Base-by-base conservation (phyloP, 2,329 filamentous ascomycete genomes). In the Aspergillus brasiliensis region DNA sequence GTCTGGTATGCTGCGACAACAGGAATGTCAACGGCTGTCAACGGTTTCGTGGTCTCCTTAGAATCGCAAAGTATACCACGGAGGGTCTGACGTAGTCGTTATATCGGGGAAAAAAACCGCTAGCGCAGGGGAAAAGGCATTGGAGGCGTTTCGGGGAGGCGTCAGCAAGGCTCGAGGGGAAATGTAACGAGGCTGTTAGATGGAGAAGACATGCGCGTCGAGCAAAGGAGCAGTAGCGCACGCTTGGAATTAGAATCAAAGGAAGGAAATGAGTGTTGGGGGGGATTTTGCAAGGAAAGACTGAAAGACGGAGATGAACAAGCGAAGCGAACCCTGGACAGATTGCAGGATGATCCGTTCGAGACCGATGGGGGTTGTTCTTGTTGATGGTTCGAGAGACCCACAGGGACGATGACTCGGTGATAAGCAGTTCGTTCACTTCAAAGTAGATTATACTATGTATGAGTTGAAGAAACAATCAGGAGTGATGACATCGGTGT, bases 291-390 rank as follows among this genome's bases (percentile, higher is more conserved):
- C 31, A 11, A 42, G 17, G 17, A 1, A 44, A 2, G 19, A 44
- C 11, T 44, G 13, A 25, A n/a, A 8, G 23, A 27, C 23, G 17
- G 23, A 48, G 46, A 49, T 49, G 25, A 49, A 49, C 27, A 49
- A 28, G 25, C 46, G 6, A 34, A 49, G 23, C 23, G 46, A 49
- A 28, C 25, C 25, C 46, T 27, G 46, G 46, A 28, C 46, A 49
- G 46, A 49, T 49, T 49, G 25, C 46, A 49, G 46, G 46, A 28
- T 49, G 46, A 25, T 49, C 46, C 25, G 46, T 49, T 49, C 44
- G 44, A 48, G 44, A 48, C 21, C 23, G 44, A 48, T n/a, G n/a
- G 11, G 44, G 21, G 19, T 48, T 48, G 44, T 47, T 47, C 13
- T 44, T 21, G 40, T 44, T 44, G 46, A 49, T 28, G 23, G 46